Conservation (phyloP, 2,329 filamentous ascomycete genomes). For the Colletotrichum echinochloae region DNA sequence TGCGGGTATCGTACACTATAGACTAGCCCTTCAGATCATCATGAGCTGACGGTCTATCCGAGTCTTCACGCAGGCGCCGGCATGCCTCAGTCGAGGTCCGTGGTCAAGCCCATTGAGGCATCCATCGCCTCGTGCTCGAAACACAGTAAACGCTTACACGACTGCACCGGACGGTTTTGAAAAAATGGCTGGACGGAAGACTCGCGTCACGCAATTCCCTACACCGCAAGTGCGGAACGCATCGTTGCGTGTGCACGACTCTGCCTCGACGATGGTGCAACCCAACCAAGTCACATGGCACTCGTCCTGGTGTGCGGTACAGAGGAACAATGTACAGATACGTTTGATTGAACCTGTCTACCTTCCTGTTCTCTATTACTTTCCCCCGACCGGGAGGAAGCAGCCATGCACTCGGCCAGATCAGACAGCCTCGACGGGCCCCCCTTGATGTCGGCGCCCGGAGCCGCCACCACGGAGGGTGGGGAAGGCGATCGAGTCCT, state of each 20-base stretch:
- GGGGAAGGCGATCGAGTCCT: constrained; percentile 37
- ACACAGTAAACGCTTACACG: constrained; percentile 12
- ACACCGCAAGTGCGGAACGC: constrained; percentile 36
- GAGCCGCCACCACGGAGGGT: constrained; percentile 36
- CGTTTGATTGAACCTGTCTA: background rate
- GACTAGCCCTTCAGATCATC: constrained; percentile 16
- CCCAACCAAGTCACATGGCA: background rate
- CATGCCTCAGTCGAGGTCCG: constrained; percentile 21
- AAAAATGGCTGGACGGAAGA: background rate
- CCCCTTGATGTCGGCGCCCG: constrained; percentile 28
- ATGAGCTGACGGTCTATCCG: background rate
- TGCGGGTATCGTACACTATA: constrained; percentile 33
- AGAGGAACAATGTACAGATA: background rate
- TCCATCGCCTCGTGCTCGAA: constrained; percentile 24
- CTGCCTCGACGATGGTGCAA: constrained; percentile 27
- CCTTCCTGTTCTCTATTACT: background rate
- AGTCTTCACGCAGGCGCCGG: background rate
- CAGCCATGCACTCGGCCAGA: constrained; percentile 10
- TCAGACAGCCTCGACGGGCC: constrained; percentile 14
- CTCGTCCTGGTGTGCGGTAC: background rate
- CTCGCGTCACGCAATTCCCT: constrained; percentile 11
- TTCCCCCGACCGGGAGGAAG: background rate
- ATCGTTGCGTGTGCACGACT: constrained; percentile 16
- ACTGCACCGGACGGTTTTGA: background rate
- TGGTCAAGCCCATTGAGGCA: constrained; percentile 5